Base-by-base conservation (phyloP, 371 early-diverging fungal species). In the Synchytrium microbalum region DNA sequence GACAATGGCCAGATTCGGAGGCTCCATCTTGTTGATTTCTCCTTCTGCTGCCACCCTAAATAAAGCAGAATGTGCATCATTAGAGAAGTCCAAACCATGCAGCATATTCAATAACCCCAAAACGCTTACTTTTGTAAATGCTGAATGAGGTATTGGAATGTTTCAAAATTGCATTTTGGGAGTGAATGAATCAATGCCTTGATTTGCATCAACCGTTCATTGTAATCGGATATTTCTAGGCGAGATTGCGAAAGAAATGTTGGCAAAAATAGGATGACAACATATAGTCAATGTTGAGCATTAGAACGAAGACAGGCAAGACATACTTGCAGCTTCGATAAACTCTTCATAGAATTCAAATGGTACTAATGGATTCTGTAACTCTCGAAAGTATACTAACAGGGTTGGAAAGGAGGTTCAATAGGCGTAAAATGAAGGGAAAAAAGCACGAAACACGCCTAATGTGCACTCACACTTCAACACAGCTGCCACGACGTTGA, bases 1-100 rank as follows among this genome's bases (percentile, higher is more conserved):
- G 3, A 91, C 90, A 57, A 91, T 83, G 2, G 92, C 91, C 23
- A 92, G 69, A 70, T 91, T 92, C 1, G 84, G 76, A 26, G 87
- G 73, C 65, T 92, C 91, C 92, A 92, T 92, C 72, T 92, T 92
- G 70, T 90, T 92, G n/a, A 78, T 72, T 2, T 82, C 83, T 32
- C 83, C 75, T 32, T 86, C 75, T 2, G 77, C 74, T 1, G 86
- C 77, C 0, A 92, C 87, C 58, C 73, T 74, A 60, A 14, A 52
- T 25, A 56, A 46, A 23, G n/a, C 16, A 46, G 63, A n/a, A 56
- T 23, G 0, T 19, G 65, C 52, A 32, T 32, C 5, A 13, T 57
- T 1, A 2, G 16, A 30, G 26, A 32, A 0, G 14, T 31, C 23
- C 16, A 57, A 14, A 23, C 0, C 5, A 65, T 23, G 5, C 29